Base-by-base conservation (phyloP, 2,329 filamentous ascomycete species). In the Claviceps maximensis region DNA sequence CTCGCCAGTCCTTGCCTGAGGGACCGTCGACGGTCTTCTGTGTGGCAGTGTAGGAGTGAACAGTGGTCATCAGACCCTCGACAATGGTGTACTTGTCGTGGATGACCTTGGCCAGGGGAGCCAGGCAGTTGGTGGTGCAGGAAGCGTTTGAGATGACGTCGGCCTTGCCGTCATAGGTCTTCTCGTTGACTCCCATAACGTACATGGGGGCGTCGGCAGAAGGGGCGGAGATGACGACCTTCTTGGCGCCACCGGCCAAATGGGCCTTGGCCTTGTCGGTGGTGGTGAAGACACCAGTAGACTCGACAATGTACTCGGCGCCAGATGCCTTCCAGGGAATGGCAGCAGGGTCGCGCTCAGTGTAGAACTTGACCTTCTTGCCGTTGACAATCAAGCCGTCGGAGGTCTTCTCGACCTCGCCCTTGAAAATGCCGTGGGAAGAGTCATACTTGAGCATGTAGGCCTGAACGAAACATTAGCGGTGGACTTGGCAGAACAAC, bases 391-490 rank as follows among this genome's bases (percentile, higher is more conserved):
- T 73, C 63, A 98, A 82, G 71, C 86, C 80, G 65, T 79, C 82
- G 63, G 72, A 72, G 57, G 83, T 77, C 70, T 86, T 77, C 73
- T 83, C 74, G 73, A 97, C 82, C 57, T 86, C 84, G 65, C 91
- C 91, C 80, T 96, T 94, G 87, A 97, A 98, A 71, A 82, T 71
- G 65, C 93, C 93, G 83, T 98, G 93, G 73, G 87, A 89, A 66
- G 87, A 89, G 81, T 98, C 93, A 74, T 97, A 97, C 82, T 95
- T 94, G 78, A 98, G 86, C 93, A 97, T 97, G 84, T 97, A 97
- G 71, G 87, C 88, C 89, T 95, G 29, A 19, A 25, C 4, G 17
- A 6, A 17, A 49, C n/a, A 19, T 55, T 33, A 42, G 52, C 52
- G 46, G 50, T 54, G 12, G 17, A 9, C 17, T 46, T 46, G 53